phyloP scores from a whole-genome alignment of 805 yeast genomes.

The Saccharomycopsis capsularis region DNA sequence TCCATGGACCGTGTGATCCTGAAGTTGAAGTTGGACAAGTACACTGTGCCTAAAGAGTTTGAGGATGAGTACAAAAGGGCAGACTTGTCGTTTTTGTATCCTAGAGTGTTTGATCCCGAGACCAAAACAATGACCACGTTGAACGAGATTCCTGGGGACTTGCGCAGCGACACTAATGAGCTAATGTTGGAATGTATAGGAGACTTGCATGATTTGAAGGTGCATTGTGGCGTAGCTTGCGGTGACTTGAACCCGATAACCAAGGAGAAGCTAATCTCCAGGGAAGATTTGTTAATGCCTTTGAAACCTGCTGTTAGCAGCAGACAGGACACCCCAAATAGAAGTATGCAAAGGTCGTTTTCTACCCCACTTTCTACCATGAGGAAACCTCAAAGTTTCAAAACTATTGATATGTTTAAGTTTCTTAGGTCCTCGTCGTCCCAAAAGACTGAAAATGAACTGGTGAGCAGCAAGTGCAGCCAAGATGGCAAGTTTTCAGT shows the following conservation, averaged over 20 bases:
- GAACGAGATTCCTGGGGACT: slow-evolving; percentile 42
- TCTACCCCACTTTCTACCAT: slow-evolving; percentile 3
- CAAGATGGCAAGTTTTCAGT: too few relatives aligned
- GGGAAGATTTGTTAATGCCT: slow-evolving; percentile 31
- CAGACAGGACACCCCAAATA: not conserved
- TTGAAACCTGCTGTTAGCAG: not conserved
- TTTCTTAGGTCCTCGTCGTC: not conserved
- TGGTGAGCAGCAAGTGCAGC: not conserved
- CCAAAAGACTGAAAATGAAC: not conserved
- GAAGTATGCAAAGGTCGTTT: slow-evolving; percentile 6
- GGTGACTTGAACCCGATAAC: slow-evolving; percentile 67
- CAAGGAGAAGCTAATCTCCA: slow-evolving; percentile 38
- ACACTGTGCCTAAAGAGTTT: slow-evolving; percentile 49
- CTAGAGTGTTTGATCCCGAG: slow-evolving; percentile 75
- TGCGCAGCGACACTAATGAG: slow-evolving; percentile 35
- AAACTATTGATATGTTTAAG: slow-evolving; percentile 12
- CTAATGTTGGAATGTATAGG: slow-evolving; percentile 28
- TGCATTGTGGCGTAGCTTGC: slow-evolving; percentile 50
- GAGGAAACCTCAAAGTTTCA: not conserved
- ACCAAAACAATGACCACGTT: slow-evolving; percentile 45
- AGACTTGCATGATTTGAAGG: slow-evolving; percentile 31
- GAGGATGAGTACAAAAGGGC: slow-evolving; percentile 59
- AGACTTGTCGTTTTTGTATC: slow-evolving; percentile 71
- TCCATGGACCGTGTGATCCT: slow-evolving; percentile 50
- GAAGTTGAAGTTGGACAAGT: slow-evolving; percentile 54